phyloP scores from a whole-genome alignment of 495 filamentous ascomycete species.

The Viridothelium virens region DNA sequence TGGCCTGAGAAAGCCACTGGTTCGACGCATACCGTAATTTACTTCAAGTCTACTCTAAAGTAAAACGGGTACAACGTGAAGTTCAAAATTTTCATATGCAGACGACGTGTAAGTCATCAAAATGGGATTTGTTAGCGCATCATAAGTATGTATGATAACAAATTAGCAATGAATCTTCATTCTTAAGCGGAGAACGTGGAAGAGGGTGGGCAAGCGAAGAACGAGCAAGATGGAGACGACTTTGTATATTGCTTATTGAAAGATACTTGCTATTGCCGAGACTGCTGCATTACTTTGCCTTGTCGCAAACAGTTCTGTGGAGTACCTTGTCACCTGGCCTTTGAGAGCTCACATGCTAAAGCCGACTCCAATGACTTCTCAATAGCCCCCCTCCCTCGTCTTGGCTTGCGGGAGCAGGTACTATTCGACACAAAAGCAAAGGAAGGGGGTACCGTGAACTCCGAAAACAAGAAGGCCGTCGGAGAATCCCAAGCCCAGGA shows the following conservation, averaged over 20 bases:
- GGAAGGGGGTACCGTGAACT: not conserved
- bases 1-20: too few species aligned
- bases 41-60: too few species aligned
- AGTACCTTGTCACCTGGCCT: not conserved
- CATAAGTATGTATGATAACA: too few species aligned
- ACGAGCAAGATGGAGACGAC: not conserved
- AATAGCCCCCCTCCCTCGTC: not conserved
- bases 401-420: not conserved
- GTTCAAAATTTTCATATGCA: too few species aligned
- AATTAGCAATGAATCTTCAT: not conserved
- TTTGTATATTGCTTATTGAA: not conserved
- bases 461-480: not conserved
- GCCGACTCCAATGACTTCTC: not conserved
- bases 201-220: not conserved
- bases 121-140: too few species aligned
- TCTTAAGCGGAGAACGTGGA: not conserved
- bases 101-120: too few species aligned
- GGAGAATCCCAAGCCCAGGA: conserved; percentile 7
- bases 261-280: conserved; percentile 3
- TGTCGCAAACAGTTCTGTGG: not conserved
- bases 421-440: conserved; percentile 4
- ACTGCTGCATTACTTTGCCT: not conserved
- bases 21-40: too few species aligned
- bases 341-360: not conserved
- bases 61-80: too few species aligned